Evolutionary conservation across 768 basidiomycete genomes (phyloP), one percentile per base, ranked within the genome.

Genomic region (Hortiboletus flavorubellus): DNA sequence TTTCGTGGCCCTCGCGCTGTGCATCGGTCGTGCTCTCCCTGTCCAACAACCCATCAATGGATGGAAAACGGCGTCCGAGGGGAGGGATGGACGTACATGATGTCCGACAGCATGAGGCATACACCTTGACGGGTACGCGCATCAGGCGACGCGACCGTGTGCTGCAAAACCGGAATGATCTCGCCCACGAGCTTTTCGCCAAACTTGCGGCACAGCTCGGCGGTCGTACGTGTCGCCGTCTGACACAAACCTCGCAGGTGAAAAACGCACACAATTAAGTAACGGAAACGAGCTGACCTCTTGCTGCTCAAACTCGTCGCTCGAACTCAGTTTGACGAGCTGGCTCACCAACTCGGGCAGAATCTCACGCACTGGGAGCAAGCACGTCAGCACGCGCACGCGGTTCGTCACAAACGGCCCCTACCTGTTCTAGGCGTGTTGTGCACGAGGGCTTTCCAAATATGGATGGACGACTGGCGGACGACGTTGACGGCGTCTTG

Each of bases 401-500:
- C 14, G 3, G 9, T 29, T 4, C 23, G 16, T 21, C 21, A 21
- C 1, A 21, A 35, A 0, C 1, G 2, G 2, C 16, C 15, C 75
- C 53, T 67, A 93, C 93, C 87, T 60, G 93, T 96, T 43, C 88
- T 79, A 6, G 93, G 94, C 0, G 93, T 96, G 64, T 96, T 98
- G 69, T 93, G 84, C 10, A 99, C 95, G 59, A 98, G 78, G 5
- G 93, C 96, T 73, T 98, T 98, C 97, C 97, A 99, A 59, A 98
- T 97, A 54, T 93, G 93, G 43, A 96, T 83, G 0, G 95, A 91
- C 3, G 93, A 85, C 68, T 93, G 91, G 39, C 96, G 85, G 37
- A 98, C 95, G 43, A 86, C 81, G 40, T 83, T 85, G 60, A 97
- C 91, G 12, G 90, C 80, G 70, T 98, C 97, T 70, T 98, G 96